Percentiles rank a stretch among this genome's conserved stretches.
Evolutionary conservation across 768 basidiomycete species (phyloP).

Genomic region (Lenzites betulinus): DNA sequence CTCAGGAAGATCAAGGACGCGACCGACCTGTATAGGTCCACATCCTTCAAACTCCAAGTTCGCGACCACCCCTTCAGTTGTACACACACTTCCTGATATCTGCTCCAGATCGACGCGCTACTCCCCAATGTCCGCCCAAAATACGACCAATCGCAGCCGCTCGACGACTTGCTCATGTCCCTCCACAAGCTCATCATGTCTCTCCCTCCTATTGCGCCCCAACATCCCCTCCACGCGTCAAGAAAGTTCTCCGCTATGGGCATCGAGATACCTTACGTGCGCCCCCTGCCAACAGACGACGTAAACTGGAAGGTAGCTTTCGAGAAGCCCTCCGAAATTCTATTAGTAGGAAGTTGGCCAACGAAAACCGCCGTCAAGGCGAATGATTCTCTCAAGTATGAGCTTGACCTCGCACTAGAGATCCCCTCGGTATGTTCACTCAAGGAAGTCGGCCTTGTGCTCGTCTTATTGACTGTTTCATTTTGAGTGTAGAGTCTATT

Average conservation of each 20-base stretch:
- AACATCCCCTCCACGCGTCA: constrained; percentile 69
- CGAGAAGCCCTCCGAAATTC: constrained; percentile 73
- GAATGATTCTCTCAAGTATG: constrained; percentile 63
- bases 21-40: constrained; percentile 72
- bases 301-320: constrained; percentile 90
- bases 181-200: constrained; percentile 67
- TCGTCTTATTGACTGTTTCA: neutral
- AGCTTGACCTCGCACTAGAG: constrained; percentile 80
- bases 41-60: constrained; percentile 84
- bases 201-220: constrained; percentile 56
- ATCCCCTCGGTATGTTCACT: constrained; percentile 70
- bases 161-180: constrained; percentile 68
- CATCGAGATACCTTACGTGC: constrained; percentile 66
- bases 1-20: constrained; percentile 73
- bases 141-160: constrained; percentile 50
- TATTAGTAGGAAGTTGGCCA: constrained; percentile 85
- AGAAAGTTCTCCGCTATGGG: constrained; percentile 52
- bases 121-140: constrained; percentile 77
- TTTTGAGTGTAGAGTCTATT: constrained; percentile 61
- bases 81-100: neutral
- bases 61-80: constrained; percentile 8
- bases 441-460: neutral
- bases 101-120: constrained; percentile 70
- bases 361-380: constrained; percentile 74
- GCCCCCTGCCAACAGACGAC: constrained; percentile 72